Base-by-base conservation (phyloP, 345 rosid species). In the Erucastrum elatum region DNA sequence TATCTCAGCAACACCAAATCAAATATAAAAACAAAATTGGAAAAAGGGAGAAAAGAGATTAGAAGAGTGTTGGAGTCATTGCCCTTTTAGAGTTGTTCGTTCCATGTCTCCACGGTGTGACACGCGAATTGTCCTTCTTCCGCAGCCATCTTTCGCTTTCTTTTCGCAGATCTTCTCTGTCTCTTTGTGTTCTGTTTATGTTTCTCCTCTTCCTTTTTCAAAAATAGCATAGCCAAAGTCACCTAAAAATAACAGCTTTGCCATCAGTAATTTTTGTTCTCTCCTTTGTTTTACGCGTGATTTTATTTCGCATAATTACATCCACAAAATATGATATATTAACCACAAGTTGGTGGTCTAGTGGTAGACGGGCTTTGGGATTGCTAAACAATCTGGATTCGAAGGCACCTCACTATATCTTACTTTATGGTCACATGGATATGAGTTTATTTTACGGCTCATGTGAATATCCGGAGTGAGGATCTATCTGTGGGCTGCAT, bases 121-220 rank as follows among this genome's bases (percentile, higher is more conserved):
- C 96, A 92, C 2, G 83, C 70, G 64, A 92, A 92, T 62, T 89
- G 92, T 68, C 97, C 96, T 33, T 87, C 93, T 78, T 88, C 92
- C 6, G 84, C 64, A 35, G 83, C 83, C 87, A 85, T 85, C 63
- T 46, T 46, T 46, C 15, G 49, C 55, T 49, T 49, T 49, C 7
- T 49, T 49, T 49, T 15, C 17, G 13, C 55, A 4, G 21, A 66
- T 55, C 31, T 30, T 44, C 37, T 58, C n/a, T 58, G 21, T 46
- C 70, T 29, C 4, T 49, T 1, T 62, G 27, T 74, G 26, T 16
- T 53, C 51, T 67, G 12, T 39, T 58, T 46, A 79, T 11, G 46
- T 3, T 65, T 75, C 64, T 71, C 4, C 71, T 29, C 16, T 51
- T 56, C 46, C 12, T 12, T n/a, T 41, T 51, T 30, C 64, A 33